Conservation (phyloP, 169 alveolate genomes). For the Pseudocohnilembus persalinus region DNA sequence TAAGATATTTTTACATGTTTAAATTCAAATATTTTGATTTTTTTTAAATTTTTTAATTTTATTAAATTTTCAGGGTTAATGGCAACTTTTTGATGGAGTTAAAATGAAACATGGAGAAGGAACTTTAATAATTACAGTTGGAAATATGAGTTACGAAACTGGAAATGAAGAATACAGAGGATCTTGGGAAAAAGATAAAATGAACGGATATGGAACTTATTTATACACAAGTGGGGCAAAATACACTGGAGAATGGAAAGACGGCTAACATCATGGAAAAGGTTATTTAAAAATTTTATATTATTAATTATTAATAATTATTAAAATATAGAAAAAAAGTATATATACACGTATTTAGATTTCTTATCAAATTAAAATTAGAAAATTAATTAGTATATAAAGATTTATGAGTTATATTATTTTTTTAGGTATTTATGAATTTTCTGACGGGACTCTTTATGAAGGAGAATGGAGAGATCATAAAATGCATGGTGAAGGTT, state of each 20-base stretch:
- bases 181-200: constrained; percentile 70
- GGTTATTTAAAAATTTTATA: constrained; percentile 33
- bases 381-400: constrained; percentile 57
- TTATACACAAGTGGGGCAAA: constrained; percentile 56
- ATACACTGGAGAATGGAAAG: constrained; percentile 55
- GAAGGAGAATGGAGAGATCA: constrained; percentile 75
- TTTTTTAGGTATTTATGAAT: constrained; percentile 52
- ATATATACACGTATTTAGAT: too few relatives aligned
- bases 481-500: constrained; percentile 78
- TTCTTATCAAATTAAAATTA: too few relatives aligned
- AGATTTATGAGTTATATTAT: constrained; percentile 64
- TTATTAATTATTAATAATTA: not conserved
- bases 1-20: too few relatives aligned
- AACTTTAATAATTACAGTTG: constrained; percentile 32
- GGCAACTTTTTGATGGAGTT: constrained; percentile 58
- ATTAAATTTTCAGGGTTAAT: too few relatives aligned
- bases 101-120: constrained; percentile 73
- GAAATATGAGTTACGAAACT: constrained; percentile 34
- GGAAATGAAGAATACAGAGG: constrained; percentile 76
- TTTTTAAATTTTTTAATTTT: too few relatives aligned
- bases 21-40: too few relatives aligned
- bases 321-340: not conserved
- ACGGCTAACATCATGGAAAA: constrained; percentile 50
- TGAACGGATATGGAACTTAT: constrained; percentile 66
- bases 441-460: constrained; percentile 69